These are phyloP conservation scores for Aspergillus sp. DNA, from an alignment of 2,329 filamentous ascomycete genomes.

Conservation along the genomic window DNA sequence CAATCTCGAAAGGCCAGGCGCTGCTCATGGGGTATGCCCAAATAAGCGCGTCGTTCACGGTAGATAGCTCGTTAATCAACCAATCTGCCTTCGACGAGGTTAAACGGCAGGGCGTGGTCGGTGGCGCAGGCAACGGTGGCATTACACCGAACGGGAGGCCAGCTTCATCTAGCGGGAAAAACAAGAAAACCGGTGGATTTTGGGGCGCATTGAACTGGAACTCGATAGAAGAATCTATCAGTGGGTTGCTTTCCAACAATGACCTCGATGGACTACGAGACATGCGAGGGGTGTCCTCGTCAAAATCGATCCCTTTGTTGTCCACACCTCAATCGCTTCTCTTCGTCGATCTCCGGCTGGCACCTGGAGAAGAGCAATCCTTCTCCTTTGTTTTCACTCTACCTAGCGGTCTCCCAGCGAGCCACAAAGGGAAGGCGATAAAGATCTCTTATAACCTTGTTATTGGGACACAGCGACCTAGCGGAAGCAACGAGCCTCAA, in stretches of 20 bases:
- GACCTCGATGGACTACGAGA: constrained; percentile 93
- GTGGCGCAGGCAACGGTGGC: constrained; percentile 77
- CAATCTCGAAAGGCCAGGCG: constrained; percentile 55
- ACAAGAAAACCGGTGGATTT: constrained; percentile 71
- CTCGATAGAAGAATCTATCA: constrained; percentile 81
- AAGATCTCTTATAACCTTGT: constrained; percentile 91
- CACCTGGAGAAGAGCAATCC: constrained; percentile 81
- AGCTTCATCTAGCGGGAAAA: constrained; percentile 27
- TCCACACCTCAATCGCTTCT: constrained; percentile 93
- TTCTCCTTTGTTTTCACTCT: constrained; percentile 86
- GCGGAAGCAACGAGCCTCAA: constrained; percentile 73
- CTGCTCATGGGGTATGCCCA: constrained; percentile 99
- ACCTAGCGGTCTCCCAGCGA: constrained; percentile 85
- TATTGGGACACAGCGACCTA: constrained; percentile 85
- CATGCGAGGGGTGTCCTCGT: constrained; percentile 84
- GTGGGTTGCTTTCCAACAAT: constrained; percentile 78
- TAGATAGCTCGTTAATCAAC: constrained; percentile 90
- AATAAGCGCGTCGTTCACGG: constrained; percentile 83
- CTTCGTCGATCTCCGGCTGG: constrained; percentile 87
- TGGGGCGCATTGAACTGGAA: constrained; percentile 86
- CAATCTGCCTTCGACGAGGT: constrained; percentile 91
- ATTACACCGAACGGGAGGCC: constrained; percentile 64
- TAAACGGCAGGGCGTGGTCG: constrained; percentile 88
- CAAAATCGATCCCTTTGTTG: constrained; percentile 85
- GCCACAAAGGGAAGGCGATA: constrained; percentile 85